Conservation (phyloP, 352 stramenopile species). For the Pythium diclinum region DNA sequence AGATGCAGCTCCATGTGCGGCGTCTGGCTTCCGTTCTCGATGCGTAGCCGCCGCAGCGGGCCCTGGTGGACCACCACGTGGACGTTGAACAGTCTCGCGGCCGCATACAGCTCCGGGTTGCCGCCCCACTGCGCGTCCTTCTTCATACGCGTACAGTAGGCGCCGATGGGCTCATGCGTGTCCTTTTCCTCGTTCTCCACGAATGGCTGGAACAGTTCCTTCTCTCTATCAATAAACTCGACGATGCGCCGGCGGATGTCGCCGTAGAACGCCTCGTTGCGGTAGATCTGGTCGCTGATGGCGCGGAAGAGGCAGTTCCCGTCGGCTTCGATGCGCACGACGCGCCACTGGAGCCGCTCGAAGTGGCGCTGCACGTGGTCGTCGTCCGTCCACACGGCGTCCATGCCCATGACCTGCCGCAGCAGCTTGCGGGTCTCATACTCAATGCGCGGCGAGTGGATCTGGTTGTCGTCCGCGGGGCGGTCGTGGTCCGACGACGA, state of each 20-base stretch:
- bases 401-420: constrained; percentile 20
- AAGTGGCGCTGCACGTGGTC: constrained; percentile 29
- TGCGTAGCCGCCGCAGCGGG: constrained; percentile 46
- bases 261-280: constrained; percentile 58
- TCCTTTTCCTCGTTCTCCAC: constrained; percentile 82
- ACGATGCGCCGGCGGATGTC: constrained; percentile 69
- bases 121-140: constrained; percentile 76
- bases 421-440: constrained; percentile 21
- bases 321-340: constrained; percentile 55
- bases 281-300: constrained; percentile 69
- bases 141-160: constrained; percentile 77
- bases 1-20: constrained; percentile 50
- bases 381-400: constrained; percentile 29
- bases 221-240: constrained; percentile 60
- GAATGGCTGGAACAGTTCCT: constrained; percentile 74
- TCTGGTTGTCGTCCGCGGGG: constrained; percentile 1
- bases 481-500: background rate
- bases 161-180: constrained; percentile 32
- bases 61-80: constrained; percentile 78
- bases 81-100: constrained; percentile 65
- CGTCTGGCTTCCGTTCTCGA: constrained; percentile 49
- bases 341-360: constrained; percentile 14
- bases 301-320: constrained; percentile 84
- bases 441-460: constrained; percentile 16
- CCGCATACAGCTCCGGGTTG: constrained; percentile 77